phyloP scores from a whole-genome alignment of 106 monocot genomes.

The Dendrobium chrysotoxum region DNA sequence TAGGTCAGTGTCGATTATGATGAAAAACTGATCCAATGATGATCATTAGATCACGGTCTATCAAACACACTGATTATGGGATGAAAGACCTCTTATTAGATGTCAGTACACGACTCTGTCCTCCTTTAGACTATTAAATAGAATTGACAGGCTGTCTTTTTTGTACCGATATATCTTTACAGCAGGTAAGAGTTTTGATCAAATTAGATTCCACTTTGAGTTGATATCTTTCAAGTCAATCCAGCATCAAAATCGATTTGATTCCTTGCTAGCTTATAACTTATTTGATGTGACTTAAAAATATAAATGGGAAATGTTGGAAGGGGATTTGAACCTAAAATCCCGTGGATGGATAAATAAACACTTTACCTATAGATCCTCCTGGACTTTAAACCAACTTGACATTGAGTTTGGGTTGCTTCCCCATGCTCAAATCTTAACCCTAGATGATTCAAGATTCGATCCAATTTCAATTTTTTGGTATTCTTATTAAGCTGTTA shows the following conservation, averaged over 20 bases:
- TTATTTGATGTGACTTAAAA: background rate
- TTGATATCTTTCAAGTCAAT: background rate
- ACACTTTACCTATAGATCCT: background rate
- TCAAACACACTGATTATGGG: too few species aligned
- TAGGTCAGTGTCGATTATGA: too few species aligned
- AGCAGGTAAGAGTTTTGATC: background rate
- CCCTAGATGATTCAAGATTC: too few species aligned
- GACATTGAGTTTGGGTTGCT: background rate
- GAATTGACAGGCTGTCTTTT: background rate
- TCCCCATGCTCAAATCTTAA: too few species aligned
- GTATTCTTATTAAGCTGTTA: too few species aligned
- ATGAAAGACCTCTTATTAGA: background rate
- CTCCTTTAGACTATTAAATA: background rate
- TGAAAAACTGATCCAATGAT: too few species aligned
- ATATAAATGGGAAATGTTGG: too few species aligned
- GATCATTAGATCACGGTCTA: too few species aligned
- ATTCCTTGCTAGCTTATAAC: background rate
- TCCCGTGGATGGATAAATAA: background rate
- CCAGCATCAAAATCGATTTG: background rate
- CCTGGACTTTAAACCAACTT: background rate
- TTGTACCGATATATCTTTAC: background rate
- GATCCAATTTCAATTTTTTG: too few species aligned
- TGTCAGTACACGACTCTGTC: too few species aligned
- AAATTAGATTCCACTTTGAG: background rate
- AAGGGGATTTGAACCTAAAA: background rate